These are phyloP conservation scores for Hansenula anomala DNA, from an alignment of 1,139 yeast genomes.

Conservation along the genomic window DNA sequence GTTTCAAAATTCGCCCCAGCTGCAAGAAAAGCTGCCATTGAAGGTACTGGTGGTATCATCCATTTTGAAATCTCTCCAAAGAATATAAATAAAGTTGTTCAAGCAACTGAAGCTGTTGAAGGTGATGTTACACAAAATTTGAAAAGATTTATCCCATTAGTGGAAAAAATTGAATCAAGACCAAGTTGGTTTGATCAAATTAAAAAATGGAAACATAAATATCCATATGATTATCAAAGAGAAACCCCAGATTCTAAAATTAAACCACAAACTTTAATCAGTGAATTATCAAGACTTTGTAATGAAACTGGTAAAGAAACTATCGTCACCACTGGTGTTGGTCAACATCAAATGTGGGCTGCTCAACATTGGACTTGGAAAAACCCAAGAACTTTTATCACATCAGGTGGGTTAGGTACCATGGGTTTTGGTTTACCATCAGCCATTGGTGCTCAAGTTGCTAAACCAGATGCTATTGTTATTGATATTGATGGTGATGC, in stretches of 20 bases:
- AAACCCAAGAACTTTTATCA: slow-evolving; percentile 85
- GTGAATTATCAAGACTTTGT: slow-evolving; percentile 73
- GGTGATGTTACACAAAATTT: slow-evolving; percentile 89
- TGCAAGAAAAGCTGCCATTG: slow-evolving; percentile 83
- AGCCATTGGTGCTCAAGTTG: slow-evolving; percentile 97
- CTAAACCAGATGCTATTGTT: slow-evolving; percentile 89
- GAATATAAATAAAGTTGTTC: slow-evolving; percentile 95
- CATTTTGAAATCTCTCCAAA: slow-evolving; percentile 96
- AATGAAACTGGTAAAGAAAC: slow-evolving; percentile 62
- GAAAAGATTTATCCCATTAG: slow-evolving; percentile 64
- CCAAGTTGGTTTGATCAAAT: slow-evolving; percentile 75
- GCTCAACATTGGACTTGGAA: slow-evolving; percentile 97
- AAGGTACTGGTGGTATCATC: slow-evolving; percentile 89
- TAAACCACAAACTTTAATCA: slow-evolving; percentile 89
- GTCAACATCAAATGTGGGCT: slow-evolving; percentile 99
- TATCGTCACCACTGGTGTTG: slow-evolving; percentile 94
- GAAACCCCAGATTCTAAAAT: slow-evolving; percentile 78
- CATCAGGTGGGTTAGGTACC: slow-evolving; percentile 98
- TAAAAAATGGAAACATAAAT: slow-evolving; percentile 77
- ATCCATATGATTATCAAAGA: slow-evolving; percentile 74
- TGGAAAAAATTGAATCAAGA: slow-evolving; percentile 59
- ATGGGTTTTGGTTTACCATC: slow-evolving; percentile 98
- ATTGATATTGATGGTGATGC: slow-evolving; percentile 99
- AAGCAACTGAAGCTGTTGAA: slow-evolving; percentile 94
- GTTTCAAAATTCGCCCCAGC: slow-evolving; percentile 88